Conservation (phyloP, 495 filamentous ascomycete species). For the Rhypophila decipiens region DNA sequence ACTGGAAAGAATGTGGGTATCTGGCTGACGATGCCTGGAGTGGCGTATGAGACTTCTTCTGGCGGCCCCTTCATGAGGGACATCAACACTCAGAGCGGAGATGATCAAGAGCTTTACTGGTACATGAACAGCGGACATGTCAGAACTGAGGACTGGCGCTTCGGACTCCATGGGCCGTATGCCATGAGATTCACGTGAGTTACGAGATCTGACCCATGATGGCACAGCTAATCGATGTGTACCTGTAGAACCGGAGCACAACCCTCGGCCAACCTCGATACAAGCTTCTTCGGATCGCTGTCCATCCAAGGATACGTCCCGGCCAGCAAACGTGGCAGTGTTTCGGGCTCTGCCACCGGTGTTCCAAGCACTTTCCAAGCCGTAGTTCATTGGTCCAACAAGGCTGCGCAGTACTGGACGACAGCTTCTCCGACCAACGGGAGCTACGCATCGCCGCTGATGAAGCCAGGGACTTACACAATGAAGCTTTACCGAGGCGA, state of each 20-base stretch:
- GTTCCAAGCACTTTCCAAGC: slow-evolving; percentile 39
- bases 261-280: slow-evolving; percentile 39
- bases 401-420: slow-evolving; percentile 55
- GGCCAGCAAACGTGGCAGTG: slow-evolving; percentile 39
- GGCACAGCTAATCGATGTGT: too few relatives aligned
- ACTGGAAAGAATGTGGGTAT: slow-evolving; percentile 29
- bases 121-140: slow-evolving; percentile 59
- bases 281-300: slow-evolving; percentile 48
- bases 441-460: slow-evolving; percentile 50
- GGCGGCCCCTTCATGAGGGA: slow-evolving; percentile 54
- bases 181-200: slow-evolving; percentile 48
- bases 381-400: slow-evolving; percentile 60
- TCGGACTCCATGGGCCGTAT: slow-evolving; percentile 56
- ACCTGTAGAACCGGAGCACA: slow-evolving; percentile 41
- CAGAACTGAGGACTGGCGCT: slow-evolving; percentile 50
- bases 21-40: slow-evolving; percentile 41
- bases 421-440: slow-evolving; percentile 38
- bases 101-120: slow-evolving; percentile 51
- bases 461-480: slow-evolving; percentile 59
- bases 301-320: slow-evolving; percentile 49
- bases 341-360: slow-evolving; percentile 47
- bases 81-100: slow-evolving; percentile 54
- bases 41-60: slow-evolving; percentile 35
- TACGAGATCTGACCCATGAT: too few relatives aligned
- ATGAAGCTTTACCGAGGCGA: slow-evolving; percentile 57